Percentiles rank a stretch among this genome's conserved stretches.
These are phyloP conservation scores for Talaromyces liani DNA, from an alignment of 495 filamentous ascomycete species.

Conservation along the genomic window DNA sequence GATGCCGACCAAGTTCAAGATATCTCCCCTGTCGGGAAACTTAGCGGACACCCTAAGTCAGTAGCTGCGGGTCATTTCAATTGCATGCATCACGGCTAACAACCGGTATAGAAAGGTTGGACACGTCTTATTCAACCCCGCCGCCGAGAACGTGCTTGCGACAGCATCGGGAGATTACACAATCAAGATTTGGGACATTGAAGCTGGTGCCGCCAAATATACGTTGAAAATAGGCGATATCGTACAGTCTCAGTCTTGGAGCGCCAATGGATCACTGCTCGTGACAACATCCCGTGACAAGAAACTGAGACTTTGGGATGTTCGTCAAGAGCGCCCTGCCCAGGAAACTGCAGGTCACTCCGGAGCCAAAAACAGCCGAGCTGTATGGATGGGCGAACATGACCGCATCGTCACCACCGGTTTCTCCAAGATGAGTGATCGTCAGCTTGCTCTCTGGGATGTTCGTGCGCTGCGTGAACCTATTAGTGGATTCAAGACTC, in stretches of 20 bases:
- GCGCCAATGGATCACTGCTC: constrained; percentile 78
- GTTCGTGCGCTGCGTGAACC: constrained; percentile 70
- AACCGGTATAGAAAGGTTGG: constrained; percentile 68
- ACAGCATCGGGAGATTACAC: constrained; percentile 93
- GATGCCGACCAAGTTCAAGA: constrained; percentile 67
- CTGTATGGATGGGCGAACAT: constrained; percentile 93
- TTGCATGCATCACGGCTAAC: constrained; percentile 13
- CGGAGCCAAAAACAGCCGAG: constrained; percentile 93
- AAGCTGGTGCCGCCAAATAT: constrained; percentile 62
- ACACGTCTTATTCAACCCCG: constrained; percentile 95
- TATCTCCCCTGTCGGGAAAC: constrained; percentile 69
- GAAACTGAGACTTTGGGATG: constrained; percentile 96
- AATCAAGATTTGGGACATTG: constrained; percentile 93
- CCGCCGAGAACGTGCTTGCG: constrained; percentile 91
- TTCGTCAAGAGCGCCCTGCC: constrained; percentile 79
- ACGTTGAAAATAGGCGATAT: constrained; percentile 81
- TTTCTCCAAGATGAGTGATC: constrained; percentile 96
- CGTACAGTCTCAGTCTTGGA: constrained; percentile 94
- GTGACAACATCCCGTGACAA: constrained; percentile 96
- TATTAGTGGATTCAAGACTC: constrained; percentile 75
- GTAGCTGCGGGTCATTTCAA: not conserved
- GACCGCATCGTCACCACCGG: constrained; percentile 92
- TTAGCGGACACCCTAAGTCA: constrained; percentile 59
- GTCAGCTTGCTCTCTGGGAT: constrained; percentile 94
- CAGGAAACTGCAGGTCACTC: constrained; percentile 80